Conservation (phyloP, 345 rosid species). For the Conringia planisiliqua region DNA sequence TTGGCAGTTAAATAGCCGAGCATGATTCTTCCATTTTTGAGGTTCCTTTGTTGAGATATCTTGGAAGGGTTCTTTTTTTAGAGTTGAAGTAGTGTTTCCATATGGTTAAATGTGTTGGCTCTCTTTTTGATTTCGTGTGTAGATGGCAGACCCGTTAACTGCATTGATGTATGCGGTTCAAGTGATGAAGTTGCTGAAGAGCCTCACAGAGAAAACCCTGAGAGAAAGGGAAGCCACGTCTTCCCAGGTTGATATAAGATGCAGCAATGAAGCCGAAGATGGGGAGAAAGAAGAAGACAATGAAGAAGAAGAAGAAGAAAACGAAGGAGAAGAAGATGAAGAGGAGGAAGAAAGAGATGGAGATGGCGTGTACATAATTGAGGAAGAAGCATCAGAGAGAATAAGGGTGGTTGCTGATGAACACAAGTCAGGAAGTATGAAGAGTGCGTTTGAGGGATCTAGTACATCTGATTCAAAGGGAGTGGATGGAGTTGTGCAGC, state of each 20-base stretch:
- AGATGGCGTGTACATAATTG: slow-evolving; percentile 20
- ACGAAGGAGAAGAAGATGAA: no score
- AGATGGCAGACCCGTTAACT: slow-evolving; percentile 97
- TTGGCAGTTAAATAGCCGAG: background rate
- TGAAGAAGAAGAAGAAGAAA: slow-evolving; percentile 1
- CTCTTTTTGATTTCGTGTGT: slow-evolving; percentile 20
- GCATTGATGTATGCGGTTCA: slow-evolving; percentile 98
- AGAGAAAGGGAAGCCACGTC: slow-evolving; percentile 45
- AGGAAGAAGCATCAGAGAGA: slow-evolving; percentile 15
- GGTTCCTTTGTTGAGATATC: background rate
- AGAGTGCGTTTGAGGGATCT: slow-evolving; percentile 9
- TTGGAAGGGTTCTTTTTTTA: background rate
- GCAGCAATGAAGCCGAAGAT: slow-evolving; percentile 3
- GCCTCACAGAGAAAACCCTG: slow-evolving; percentile 56
- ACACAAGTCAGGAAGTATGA: slow-evolving; percentile 14
- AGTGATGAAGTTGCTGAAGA: slow-evolving; percentile 94
- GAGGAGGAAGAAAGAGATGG: background rate
- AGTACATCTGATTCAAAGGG: slow-evolving; percentile 9
- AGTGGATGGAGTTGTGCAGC: slow-evolving; percentile 1
- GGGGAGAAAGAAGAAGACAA: background rate
- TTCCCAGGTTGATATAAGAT: background rate
- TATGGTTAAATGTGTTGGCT: slow-evolving; percentile 17
- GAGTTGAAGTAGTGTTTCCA: background rate
- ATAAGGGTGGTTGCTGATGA: slow-evolving; percentile 7
- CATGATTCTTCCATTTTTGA: background rate